A percentile compares a stretch with the other conserved stretches of the same genome.
Evolutionary conservation across 1,139 yeast species (phyloP).

Genomic region (Spencermartinsiella ligniputridi): DNA sequence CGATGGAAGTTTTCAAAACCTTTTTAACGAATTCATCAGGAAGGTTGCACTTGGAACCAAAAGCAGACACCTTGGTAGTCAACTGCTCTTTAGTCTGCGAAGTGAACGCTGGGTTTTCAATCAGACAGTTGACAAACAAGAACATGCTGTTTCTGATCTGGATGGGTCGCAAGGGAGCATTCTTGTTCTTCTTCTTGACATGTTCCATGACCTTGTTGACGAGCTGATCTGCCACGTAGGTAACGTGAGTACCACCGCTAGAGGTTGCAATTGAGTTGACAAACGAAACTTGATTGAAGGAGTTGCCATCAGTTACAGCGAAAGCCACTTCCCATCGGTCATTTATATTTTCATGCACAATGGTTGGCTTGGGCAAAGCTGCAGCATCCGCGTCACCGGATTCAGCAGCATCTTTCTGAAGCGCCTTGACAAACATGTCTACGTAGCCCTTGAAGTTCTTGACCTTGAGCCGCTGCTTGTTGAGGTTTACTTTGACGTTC

Average conservation of each 20-base stretch:
- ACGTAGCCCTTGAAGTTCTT: slow-evolving; percentile 81
- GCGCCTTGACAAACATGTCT: slow-evolving; percentile 81
- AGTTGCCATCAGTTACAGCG: slow-evolving; percentile 80
- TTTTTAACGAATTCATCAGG: slow-evolving; percentile 73
- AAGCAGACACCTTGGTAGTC: slow-evolving; percentile 82
- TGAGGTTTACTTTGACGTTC: slow-evolving; percentile 73
- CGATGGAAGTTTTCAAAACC: slow-evolving; percentile 71
- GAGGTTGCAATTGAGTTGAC: slow-evolving; percentile 98
- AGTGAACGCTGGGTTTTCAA: slow-evolving; percentile 96
- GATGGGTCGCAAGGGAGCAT: slow-evolving; percentile 73
- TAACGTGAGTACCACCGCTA: slow-evolving; percentile 94
- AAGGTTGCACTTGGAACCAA: slow-evolving; percentile 77
- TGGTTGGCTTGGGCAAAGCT: slow-evolving; percentile 49
- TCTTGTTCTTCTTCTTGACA: slow-evolving; percentile 70
- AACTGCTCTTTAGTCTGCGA: slow-evolving; percentile 97
- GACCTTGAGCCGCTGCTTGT: slow-evolving; percentile 67
- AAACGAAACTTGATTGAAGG: slow-evolving; percentile 89
- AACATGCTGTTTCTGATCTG: slow-evolving; percentile 91
- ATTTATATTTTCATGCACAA: slow-evolving; percentile 72
- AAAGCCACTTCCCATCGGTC: slow-evolving; percentile 96
- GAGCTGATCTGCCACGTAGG: slow-evolving; percentile 78
- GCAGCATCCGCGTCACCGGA: slow-evolving; percentile 30
- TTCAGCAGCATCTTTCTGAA: slow-evolving; percentile 38
- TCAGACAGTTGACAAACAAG: slow-evolving; percentile 81
- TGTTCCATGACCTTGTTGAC: slow-evolving; percentile 68